Evolutionary conservation across 768 basidiomycete species (phyloP).

Genomic region (Phlegmacium glaucopus): DNA sequence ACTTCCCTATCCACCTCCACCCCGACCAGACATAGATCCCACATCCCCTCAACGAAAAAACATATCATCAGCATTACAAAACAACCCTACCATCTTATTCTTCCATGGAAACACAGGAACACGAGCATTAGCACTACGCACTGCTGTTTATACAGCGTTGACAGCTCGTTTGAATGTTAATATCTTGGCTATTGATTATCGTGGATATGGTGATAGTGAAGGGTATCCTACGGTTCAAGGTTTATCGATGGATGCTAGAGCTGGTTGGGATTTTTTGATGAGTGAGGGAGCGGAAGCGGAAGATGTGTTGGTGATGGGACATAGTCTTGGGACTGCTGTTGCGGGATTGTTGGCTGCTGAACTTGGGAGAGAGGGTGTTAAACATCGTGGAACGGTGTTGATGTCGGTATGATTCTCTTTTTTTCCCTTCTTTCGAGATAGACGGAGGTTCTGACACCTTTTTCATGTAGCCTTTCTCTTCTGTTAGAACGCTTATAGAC

Average conservation of each 20-base stretch:
- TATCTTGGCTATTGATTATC: slow-evolving; percentile 68
- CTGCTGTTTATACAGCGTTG: slow-evolving; percentile 45
- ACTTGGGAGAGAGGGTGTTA: slow-evolving; percentile 40
- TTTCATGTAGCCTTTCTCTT: slow-evolving; percentile 46
- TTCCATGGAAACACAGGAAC: slow-evolving; percentile 75
- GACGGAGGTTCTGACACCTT: slow-evolving; percentile 3
- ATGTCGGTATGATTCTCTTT: slow-evolving; percentile 31
- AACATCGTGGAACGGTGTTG: slow-evolving; percentile 46
- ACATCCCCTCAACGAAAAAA: slow-evolving; percentile 22
- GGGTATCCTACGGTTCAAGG: slow-evolving; percentile 61
- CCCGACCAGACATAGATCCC: slow-evolving; percentile 31
- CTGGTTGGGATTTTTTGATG: slow-evolving; percentile 64
- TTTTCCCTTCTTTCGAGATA: neutral
- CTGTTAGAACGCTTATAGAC: slow-evolving; percentile 55
- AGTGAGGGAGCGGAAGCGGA: slow-evolving; percentile 43
- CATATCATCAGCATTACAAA: slow-evolving; percentile 26
- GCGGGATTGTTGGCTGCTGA: slow-evolving; percentile 41
- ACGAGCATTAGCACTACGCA: slow-evolving; percentile 50
- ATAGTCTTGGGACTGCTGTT: slow-evolving; percentile 77
- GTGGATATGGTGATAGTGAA: slow-evolving; percentile 72
- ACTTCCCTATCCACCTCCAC: slow-evolving; percentile 28
- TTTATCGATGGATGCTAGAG: slow-evolving; percentile 52
- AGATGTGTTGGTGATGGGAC: slow-evolving; percentile 63
- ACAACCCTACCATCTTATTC: slow-evolving; percentile 60
- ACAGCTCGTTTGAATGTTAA: slow-evolving; percentile 53